Conservation (phyloP, 169 alveolate species). For the Plasmodium cynomolgi region DNA sequence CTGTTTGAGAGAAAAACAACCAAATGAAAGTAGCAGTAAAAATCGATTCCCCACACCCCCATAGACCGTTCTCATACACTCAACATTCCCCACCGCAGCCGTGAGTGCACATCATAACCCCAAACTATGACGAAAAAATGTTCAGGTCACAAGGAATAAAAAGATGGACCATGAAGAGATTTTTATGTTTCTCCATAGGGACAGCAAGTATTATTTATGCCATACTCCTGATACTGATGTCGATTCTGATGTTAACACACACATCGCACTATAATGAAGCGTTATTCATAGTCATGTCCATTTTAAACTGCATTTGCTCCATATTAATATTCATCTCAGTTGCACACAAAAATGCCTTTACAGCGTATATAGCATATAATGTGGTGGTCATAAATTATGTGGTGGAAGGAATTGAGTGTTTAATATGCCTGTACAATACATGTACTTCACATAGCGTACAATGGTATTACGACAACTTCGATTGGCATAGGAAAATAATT, state of each 20-base stretch:
- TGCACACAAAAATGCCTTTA: slow-evolving; percentile 70
- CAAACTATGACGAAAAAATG: slow-evolving; percentile 29
- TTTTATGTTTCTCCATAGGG: slow-evolving; percentile 68
- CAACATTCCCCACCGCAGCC: neutral
- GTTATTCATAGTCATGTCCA: slow-evolving; percentile 52
- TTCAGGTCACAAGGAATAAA: slow-evolving; percentile 43
- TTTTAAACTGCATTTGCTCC: slow-evolving; percentile 40
- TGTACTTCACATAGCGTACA: slow-evolving; percentile 67
- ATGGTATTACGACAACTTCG: slow-evolving; percentile 66
- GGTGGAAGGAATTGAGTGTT: slow-evolving; percentile 61
- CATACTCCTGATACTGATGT: slow-evolving; percentile 30
- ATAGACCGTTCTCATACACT: neutral
- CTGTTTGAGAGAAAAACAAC: neutral
- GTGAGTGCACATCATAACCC: neutral
- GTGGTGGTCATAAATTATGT: slow-evolving; percentile 60
- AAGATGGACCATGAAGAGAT: slow-evolving; percentile 74
- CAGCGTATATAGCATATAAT: slow-evolving; percentile 72
- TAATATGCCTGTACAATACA: slow-evolving; percentile 54
- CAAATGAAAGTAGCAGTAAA: neutral
- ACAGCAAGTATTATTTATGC: slow-evolving; percentile 63
- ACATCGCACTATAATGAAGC: slow-evolving; percentile 66
- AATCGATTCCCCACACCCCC: too few relatives aligned
- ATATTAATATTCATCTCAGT: slow-evolving; percentile 44
- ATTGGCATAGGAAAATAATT: slow-evolving; percentile 59
- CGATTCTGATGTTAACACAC: slow-evolving; percentile 64